Evolutionary conservation across 2,329 filamentous ascomycete species (phyloP).

Genomic region (Venturiaceae sp.): DNA sequence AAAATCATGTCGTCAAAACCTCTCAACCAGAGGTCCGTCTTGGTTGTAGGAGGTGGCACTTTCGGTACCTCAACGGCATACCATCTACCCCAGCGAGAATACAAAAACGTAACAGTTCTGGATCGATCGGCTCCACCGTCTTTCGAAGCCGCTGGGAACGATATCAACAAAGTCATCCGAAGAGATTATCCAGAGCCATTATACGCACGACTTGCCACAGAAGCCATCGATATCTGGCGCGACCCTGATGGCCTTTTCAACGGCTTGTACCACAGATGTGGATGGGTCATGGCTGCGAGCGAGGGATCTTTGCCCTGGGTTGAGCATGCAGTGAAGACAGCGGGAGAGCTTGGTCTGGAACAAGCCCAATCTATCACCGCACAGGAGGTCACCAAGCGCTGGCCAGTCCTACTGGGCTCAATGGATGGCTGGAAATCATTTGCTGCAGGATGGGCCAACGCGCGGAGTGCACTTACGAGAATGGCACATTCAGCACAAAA

Average conservation of each 20-base stretch:
- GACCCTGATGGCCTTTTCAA: constrained; percentile 43
- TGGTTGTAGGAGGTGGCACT: not conserved
- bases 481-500: not conserved
- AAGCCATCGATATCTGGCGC: constrained; percentile 54
- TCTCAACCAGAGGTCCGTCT: not conserved
- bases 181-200: constrained; percentile 57
- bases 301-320: not conserved
- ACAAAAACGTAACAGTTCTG: constrained; percentile 28
- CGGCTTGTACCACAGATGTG: constrained; percentile 41
- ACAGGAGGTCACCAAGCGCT: no score
- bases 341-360: constrained; percentile 36
- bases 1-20: not conserved
- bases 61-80: constrained; percentile 28
- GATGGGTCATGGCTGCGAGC: constrained; percentile 36
- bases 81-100: constrained; percentile 25
- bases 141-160: constrained; percentile 52
- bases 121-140: constrained; percentile 22
- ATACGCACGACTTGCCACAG: constrained; percentile 55
- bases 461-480: no score
- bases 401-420: constrained; percentile 36
- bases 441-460: no score
- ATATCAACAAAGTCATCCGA: constrained; percentile 64
- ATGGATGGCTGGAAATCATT: constrained; percentile 42
- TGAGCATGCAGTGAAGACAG: constrained; percentile 17
- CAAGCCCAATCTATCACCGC: constrained; percentile 40